phyloP scores from a whole-genome alignment of 2,329 filamentous ascomycete genomes.

The Calonectria fujianensis region DNA sequence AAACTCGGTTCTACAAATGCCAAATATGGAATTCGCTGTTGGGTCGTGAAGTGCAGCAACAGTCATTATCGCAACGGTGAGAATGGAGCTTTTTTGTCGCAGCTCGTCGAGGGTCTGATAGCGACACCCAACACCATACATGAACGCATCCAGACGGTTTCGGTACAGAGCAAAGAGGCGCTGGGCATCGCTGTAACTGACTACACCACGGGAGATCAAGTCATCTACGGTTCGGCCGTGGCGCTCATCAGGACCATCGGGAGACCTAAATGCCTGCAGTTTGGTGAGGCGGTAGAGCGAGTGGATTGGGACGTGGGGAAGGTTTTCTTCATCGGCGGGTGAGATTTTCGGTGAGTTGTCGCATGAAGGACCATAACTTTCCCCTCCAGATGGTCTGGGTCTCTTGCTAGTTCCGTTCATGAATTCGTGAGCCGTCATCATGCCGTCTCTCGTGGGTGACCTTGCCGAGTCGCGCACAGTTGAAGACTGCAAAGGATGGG shows the following conservation, averaged over 20 bases:
- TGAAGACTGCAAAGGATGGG: conserved; percentile 15
- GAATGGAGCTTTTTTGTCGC: conserved; percentile 71
- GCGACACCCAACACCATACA: conserved; percentile 69
- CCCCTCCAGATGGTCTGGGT: conserved; percentile 15
- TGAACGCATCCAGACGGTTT: conserved; percentile 68
- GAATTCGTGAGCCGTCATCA: conserved; percentile 14
- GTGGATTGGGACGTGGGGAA: conserved; percentile 60
- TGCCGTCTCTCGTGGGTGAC: conserved; percentile 24
- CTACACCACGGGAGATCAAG: conserved; percentile 61
- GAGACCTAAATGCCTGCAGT: conserved; percentile 57
- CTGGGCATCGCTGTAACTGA: conserved; percentile 68
- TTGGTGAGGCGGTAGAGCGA: conserved; percentile 60
- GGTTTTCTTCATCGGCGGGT: conserved; percentile 54
- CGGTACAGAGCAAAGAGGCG: conserved; percentile 70
- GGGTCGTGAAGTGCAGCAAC: conserved; percentile 76
- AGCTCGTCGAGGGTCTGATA: conserved; percentile 69
- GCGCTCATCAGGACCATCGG: conserved; percentile 44
- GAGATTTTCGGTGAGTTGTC: conserved; percentile 45
- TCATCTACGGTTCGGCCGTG: conserved; percentile 48
- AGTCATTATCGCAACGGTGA: conserved; percentile 74
- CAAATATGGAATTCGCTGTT: conserved; percentile 70
- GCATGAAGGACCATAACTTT: conserved; percentile 40
- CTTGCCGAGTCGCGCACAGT: conserved; percentile 27
- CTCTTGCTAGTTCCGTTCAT: conserved; percentile 14
- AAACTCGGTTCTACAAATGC: conserved; percentile 72